Evolutionary conservation across 163 green algal genomes (phyloP).

Genomic region (Scenedesmus sp.): DNA sequence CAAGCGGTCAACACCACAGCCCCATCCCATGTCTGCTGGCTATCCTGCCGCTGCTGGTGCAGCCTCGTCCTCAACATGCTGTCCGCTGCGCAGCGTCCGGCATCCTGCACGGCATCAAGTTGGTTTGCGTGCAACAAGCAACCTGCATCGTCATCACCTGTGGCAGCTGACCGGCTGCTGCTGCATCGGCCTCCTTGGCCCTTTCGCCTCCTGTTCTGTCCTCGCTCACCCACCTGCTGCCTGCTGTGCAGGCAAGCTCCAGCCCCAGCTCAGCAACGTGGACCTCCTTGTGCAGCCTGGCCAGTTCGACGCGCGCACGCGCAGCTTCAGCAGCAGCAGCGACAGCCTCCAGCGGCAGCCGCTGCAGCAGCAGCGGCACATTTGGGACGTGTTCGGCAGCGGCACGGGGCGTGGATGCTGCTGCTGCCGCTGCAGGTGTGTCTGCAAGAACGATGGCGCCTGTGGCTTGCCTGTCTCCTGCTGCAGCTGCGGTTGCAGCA

Average conservation of each 20-base stretch:
- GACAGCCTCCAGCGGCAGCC: constrained; percentile 31
- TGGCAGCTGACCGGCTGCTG: constrained; percentile 22
- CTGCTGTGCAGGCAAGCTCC: constrained; percentile 48
- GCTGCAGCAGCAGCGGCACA: constrained; percentile 12
- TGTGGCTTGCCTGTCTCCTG: background rate
- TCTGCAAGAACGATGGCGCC: too few species aligned
- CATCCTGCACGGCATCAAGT: background rate
- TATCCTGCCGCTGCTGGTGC: background rate
- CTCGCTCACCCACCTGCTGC: constrained; percentile 27
- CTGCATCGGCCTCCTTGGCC: constrained; percentile 57
- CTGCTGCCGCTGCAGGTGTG: constrained; percentile 13
- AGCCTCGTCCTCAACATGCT: background rate
- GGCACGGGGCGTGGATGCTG: background rate
- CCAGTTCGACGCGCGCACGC: constrained; percentile 36
- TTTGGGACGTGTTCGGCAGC: background rate
- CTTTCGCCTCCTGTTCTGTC: too few species aligned
- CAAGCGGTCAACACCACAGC: too few species aligned
- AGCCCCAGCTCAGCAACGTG: constrained; percentile 47
- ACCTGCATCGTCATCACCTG: constrained; percentile 5
- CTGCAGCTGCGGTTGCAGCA: constrained; percentile 19
- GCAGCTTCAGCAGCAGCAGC: constrained; percentile 31
- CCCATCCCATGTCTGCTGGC: background rate
- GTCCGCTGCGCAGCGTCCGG: background rate
- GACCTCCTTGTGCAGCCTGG: constrained; percentile 25
- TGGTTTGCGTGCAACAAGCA: background rate